These are phyloP conservation scores for Purpureocillium lavendulum DNA, from an alignment of 2,329 filamentous ascomycete species.

Conservation along the genomic window DNA sequence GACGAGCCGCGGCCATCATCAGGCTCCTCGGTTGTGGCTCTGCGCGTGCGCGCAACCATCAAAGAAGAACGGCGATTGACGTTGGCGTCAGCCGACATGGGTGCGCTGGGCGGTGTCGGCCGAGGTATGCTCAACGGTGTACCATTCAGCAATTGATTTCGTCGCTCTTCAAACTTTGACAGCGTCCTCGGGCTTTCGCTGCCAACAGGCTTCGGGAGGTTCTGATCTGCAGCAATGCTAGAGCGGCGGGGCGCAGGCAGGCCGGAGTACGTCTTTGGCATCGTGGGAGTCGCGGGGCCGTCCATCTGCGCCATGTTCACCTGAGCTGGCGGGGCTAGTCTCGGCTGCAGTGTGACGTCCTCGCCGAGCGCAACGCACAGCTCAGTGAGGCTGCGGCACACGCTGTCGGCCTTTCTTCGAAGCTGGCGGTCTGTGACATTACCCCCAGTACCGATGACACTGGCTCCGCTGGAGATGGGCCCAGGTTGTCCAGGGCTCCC, in stretches of 20 bases:
- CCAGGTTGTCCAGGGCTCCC: slow-evolving; percentile 61
- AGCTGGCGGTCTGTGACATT: slow-evolving; percentile 72
- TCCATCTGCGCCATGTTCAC: slow-evolving; percentile 13
- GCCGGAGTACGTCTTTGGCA: slow-evolving; percentile 30
- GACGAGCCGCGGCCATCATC: slow-evolving; percentile 43
- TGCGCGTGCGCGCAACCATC: slow-evolving; percentile 34
- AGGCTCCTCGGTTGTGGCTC: slow-evolving; percentile 40
- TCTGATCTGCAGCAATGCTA: slow-evolving; percentile 32
- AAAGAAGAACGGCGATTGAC: slow-evolving; percentile 44
- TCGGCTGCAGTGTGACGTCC: slow-evolving; percentile 24
- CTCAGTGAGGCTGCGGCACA: slow-evolving; percentile 89
- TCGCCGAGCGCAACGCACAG: slow-evolving; percentile 78
- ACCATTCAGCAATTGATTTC: slow-evolving; percentile 36
- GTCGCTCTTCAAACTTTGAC: slow-evolving; percentile 45
- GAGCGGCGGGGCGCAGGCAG: slow-evolving; percentile 29
- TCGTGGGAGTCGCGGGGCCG: slow-evolving; percentile 33
- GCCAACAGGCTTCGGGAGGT: slow-evolving; percentile 25
- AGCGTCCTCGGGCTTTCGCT: slow-evolving; percentile 34
- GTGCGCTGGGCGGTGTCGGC: slow-evolving; percentile 22
- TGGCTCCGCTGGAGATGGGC: slow-evolving; percentile 59
- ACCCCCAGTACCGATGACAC: slow-evolving; percentile 46
- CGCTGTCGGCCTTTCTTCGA: slow-evolving; percentile 81
- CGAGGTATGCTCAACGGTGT: slow-evolving; percentile 39
- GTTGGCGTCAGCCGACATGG: slow-evolving; percentile 29
- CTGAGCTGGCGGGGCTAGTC: slow-evolving; percentile 6